A percentile compares a stretch with the other conserved stretches of the same genome.
Conservation (phyloP, 495 filamentous ascomycete genomes). For the Thermothielavioides terrestris region DNA sequence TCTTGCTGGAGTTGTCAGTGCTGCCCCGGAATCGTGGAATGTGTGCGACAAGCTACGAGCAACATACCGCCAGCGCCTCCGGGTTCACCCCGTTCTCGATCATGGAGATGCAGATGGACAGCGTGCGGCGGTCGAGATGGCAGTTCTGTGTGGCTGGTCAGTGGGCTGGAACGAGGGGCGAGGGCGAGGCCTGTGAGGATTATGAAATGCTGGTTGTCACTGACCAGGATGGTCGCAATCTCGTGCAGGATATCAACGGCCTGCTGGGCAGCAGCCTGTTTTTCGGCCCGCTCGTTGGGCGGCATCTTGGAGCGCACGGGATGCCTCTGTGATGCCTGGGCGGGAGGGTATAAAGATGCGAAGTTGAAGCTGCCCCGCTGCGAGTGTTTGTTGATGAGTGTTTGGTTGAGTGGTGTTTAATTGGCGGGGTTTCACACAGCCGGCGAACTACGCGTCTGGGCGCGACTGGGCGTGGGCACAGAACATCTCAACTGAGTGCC, state of each 20-base stretch:
- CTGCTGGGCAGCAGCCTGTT: constrained; percentile 86
- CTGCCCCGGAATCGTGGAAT: no score
- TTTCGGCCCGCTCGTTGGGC: constrained; percentile 27
- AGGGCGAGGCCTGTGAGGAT: no score
- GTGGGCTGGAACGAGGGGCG: no score
- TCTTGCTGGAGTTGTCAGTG: no score
- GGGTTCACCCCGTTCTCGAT: constrained; percentile 97
- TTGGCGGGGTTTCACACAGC: constrained; percentile 9
- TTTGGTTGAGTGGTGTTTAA: no score
- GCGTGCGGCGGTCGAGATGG: constrained; percentile 75
- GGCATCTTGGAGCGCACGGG: no score
- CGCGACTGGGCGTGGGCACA: no score
- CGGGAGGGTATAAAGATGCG: neutral
- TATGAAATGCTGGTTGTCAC: constrained; percentile 6
- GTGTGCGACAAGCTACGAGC: no score
- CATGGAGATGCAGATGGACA: constrained; percentile 90
- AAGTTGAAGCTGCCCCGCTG: neutral
- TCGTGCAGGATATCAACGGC: constrained; percentile 94
- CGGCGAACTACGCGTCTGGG: neutral
- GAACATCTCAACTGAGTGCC: no score
- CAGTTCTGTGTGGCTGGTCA: constrained; percentile 76
- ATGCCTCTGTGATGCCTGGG: no score
- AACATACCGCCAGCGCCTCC: constrained; percentile 80
- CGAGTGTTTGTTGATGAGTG: no score
- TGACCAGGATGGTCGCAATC: constrained; percentile 79